Evolutionary conservation across 306 rosid genomes (phyloP).

Genomic region (Albizia julibrissin): DNA sequence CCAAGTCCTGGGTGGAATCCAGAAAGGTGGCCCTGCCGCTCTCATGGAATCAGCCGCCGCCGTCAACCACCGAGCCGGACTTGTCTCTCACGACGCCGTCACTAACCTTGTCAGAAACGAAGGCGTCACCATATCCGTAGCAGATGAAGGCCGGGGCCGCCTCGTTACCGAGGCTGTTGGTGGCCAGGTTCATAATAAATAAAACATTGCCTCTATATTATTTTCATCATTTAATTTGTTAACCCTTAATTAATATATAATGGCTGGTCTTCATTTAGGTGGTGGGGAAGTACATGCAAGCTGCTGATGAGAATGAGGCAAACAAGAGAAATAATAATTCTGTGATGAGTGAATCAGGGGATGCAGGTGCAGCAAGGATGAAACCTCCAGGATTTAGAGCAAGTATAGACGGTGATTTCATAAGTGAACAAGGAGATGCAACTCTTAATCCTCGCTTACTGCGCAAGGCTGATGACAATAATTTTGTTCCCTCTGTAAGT

Average conservation of each 20-base stretch:
- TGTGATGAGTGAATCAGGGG: background rate
- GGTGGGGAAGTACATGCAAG: conserved; percentile 27
- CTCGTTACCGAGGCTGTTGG: conserved; percentile 43
- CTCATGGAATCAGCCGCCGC: conserved; percentile 56
- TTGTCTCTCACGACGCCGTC: conserved; percentile 28
- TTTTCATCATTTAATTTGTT: background rate
- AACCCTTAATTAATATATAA: background rate
- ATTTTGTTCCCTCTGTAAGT: conserved; percentile 18
- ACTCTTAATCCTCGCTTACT: conserved; percentile 27
- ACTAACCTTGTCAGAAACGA: conserved; percentile 34
- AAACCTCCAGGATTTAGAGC: conserved; percentile 27
- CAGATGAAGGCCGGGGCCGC: conserved; percentile 24
- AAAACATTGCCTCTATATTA: background rate
- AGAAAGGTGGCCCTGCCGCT: conserved; percentile 45
- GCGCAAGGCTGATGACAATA: background rate
- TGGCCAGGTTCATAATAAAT: conserved; percentile 43
- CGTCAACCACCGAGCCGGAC: conserved; percentile 38
- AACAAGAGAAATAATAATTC: background rate
- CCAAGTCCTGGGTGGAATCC: conserved; percentile 36
- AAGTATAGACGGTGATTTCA: conserved; percentile 21
- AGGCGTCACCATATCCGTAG: conserved; percentile 38
- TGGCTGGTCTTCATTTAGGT: conserved; percentile 11
- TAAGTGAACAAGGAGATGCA: conserved; percentile 17
- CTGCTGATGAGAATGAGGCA: background rate
- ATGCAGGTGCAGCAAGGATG: background rate